phyloP scores from a whole-genome alignment of 192 early-diverging fungal genomes.

The Jimgerdemannia flammicorona region DNA sequence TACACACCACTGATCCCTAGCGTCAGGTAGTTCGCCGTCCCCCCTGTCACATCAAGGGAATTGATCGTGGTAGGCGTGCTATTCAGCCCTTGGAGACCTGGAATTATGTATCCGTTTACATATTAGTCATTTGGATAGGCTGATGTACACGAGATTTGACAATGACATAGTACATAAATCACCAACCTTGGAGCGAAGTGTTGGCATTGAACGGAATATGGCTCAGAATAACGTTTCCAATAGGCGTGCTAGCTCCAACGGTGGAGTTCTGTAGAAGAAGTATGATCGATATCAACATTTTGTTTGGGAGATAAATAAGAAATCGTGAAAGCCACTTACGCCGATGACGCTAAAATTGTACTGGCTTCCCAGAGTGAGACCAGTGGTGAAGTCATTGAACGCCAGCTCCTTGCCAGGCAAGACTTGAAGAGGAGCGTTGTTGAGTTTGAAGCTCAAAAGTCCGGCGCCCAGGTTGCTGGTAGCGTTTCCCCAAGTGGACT shows the following conservation, averaged over 20 bases:
- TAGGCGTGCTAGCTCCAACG: constrained; percentile 48
- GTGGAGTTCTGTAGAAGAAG: constrained; percentile 17
- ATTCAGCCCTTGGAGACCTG: constrained; percentile 55
- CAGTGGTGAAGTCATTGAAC: constrained; percentile 52
- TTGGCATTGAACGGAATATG: constrained; percentile 53
- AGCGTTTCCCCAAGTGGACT: constrained; percentile 28
- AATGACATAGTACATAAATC: too few relatives aligned
- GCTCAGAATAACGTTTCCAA: constrained; percentile 46
- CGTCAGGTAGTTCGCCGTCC: constrained; percentile 30
- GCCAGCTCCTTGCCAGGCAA: constrained; percentile 32
- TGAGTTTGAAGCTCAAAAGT: constrained; percentile 43
- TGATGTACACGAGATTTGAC: too few relatives aligned
- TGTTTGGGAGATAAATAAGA: too few relatives aligned
- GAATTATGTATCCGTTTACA: not conserved
- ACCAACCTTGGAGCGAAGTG: constrained; percentile 21
- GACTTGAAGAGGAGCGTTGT: constrained; percentile 38
- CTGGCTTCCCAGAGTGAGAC: constrained; percentile 34
- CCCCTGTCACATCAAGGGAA: constrained; percentile 51
- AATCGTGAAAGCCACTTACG: not conserved
- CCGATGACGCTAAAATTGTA: constrained; percentile 44
- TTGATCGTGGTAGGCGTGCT: constrained; percentile 46
- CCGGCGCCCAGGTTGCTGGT: constrained; percentile 38
- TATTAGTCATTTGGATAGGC: too few relatives aligned
- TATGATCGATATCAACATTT: too few relatives aligned
- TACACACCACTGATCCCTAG: constrained; percentile 25